phyloP scores from a whole-genome alignment of 345 rosid genomes.

The Syzygium aqueum region DNA sequence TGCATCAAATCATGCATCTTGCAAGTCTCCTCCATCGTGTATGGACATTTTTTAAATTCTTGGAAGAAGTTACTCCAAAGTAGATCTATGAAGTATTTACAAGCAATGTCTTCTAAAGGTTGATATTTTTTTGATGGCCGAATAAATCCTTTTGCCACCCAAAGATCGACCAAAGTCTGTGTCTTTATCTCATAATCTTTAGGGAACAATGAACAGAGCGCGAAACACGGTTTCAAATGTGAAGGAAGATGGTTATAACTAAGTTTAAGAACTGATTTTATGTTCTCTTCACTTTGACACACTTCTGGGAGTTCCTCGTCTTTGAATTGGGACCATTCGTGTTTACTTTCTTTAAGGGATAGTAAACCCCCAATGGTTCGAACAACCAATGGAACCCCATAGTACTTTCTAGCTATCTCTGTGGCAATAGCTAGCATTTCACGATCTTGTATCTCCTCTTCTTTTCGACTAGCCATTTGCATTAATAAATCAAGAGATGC shows the following conservation, averaged over 20 bases:
- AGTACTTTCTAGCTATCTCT: not conserved
- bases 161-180: not conserved
- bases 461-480: not conserved
- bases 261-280: not conserved
- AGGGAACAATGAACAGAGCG: not conserved
- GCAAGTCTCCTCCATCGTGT: too few species aligned
- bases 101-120: too few species aligned
- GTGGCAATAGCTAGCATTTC: not conserved
- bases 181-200: not conserved
- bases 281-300: not conserved
- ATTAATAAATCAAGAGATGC: not conserved
- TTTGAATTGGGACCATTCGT: not conserved
- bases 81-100: too few species aligned
- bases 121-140: rapidly evolving
- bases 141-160: not conserved
- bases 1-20: too few species aligned
- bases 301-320: not conserved
- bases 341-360: not conserved
- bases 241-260: not conserved
- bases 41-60: too few species aligned
- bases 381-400: not conserved
- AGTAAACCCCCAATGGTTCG: not conserved
- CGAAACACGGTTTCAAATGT: not conserved
- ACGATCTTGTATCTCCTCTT: not conserved
- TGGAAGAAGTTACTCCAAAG: too few species aligned